A percentile compares a stretch with the other conserved stretches of the same genome.
Conservation (phyloP, 2,329 filamentous ascomycete species). For the Paecilomyces niveus region DNA sequence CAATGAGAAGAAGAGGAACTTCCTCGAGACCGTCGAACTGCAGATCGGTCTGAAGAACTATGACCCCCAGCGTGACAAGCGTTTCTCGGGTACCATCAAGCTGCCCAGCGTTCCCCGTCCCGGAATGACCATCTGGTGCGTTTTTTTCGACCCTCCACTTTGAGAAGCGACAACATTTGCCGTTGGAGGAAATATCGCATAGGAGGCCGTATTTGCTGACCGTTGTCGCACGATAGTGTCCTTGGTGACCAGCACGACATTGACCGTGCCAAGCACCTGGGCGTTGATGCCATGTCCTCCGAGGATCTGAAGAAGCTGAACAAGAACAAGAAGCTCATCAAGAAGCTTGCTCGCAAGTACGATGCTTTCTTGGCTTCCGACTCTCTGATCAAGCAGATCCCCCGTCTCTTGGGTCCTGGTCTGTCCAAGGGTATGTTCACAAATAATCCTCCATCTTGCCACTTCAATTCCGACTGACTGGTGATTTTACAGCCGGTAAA, state of each 20-base stretch:
- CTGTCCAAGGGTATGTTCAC: constrained; percentile 75
- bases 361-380: constrained; percentile 98
- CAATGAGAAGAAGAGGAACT: constrained; percentile 97
- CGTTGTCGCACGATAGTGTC: constrained; percentile 48
- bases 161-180: neutral
- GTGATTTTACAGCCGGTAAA: constrained; percentile 70
- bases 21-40: constrained; percentile 78
- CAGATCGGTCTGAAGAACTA: constrained; percentile 98
- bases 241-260: constrained; percentile 96
- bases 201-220: constrained; percentile 1
- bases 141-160: constrained; percentile 11
- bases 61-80: constrained; percentile 99
- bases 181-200: neutral
- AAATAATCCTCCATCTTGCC: neutral
- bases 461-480: constrained; percentile 23
- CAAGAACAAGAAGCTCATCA: constrained; percentile 99
- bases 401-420: constrained; percentile 97
- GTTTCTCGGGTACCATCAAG: constrained; percentile 99
- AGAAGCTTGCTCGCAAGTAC: constrained; percentile 99
- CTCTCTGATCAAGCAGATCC: constrained; percentile 98
- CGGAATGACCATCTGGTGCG: constrained; percentile 76
- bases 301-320: constrained; percentile 99
- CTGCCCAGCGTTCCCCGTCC: constrained; percentile 87
- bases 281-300: constrained; percentile 94
- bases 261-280: constrained; percentile 98